A percentile compares a stretch with the other conserved stretches of the same genome.
Evolutionary conservation across 257 asterid genomes (phyloP).

Genomic region (Scutellaria baicalensis): DNA sequence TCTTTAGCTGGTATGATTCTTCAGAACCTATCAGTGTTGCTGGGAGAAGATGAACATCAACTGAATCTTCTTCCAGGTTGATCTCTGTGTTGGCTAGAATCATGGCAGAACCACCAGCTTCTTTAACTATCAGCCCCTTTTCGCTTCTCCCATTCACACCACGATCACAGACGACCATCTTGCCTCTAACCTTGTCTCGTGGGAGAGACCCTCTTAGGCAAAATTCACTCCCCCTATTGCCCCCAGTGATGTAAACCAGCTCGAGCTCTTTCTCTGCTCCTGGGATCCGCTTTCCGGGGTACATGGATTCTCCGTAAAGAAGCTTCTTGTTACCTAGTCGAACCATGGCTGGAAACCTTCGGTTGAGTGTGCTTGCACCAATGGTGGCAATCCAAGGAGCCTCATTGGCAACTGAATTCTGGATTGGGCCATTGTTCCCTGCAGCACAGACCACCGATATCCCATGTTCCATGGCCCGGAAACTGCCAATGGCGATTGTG

Average conservation of each 20-base stretch:
- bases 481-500: conserved; percentile 83
- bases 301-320: conserved; percentile 79
- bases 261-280: conserved; percentile 47
- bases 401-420: conserved; percentile 72
- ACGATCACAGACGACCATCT: conserved; percentile 79
- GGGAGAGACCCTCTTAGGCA: conserved; percentile 77
- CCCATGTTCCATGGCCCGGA: conserved; percentile 85
- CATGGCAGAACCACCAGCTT: conserved; percentile 82
- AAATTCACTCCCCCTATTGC: conserved; percentile 51
- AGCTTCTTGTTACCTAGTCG: conserved; percentile 53
- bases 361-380: conserved; percentile 82
- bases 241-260: conserved; percentile 56
- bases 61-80: conserved; percentile 80
- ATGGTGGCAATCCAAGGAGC: conserved; percentile 92
- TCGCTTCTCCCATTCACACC: conserved; percentile 87
- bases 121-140: conserved; percentile 80
- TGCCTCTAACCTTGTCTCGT: conserved; percentile 44
- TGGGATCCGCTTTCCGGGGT: conserved; percentile 44
- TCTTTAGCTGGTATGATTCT: conserved; percentile 47
- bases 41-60: conserved; percentile 75
- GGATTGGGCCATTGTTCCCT: conserved; percentile 82
- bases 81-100: conserved; percentile 64
- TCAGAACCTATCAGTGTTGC: conserved; percentile 69
- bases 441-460: conserved; percentile 80
- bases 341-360: conserved; percentile 72